These are phyloP conservation scores for Boletus bicolor DNA, from an alignment of 768 basidiomycete genomes.

Conservation along the genomic window DNA sequence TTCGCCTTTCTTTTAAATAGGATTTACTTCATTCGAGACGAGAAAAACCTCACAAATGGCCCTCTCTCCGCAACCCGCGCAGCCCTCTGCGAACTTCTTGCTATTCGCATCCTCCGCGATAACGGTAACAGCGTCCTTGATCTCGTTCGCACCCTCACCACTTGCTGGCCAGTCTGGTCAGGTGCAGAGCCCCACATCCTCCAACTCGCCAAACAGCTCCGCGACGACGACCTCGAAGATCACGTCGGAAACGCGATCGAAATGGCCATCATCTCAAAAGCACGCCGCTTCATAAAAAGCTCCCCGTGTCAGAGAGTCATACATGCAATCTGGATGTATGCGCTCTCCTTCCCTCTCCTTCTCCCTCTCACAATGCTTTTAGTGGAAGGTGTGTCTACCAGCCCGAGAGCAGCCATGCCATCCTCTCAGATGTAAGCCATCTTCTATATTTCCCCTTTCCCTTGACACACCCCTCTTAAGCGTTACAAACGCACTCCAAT, in stretches of 20 bases:
- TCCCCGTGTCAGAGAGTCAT: constrained; percentile 90
- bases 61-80: constrained; percentile 75
- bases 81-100: constrained; percentile 84
- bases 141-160: constrained; percentile 68
- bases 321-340: constrained; percentile 74
- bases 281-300: constrained; percentile 87
- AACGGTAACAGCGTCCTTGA: constrained; percentile 66
- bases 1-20: constrained; percentile 89
- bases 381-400: constrained; percentile 92
- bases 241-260: constrained; percentile 90
- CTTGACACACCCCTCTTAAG: constrained; percentile 37
- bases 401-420: constrained; percentile 80
- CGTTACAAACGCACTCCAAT: constrained; percentile 91
- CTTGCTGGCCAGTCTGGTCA: constrained; percentile 76
- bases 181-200: constrained; percentile 66
- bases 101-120: constrained; percentile 72
- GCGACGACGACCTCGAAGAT: constrained; percentile 71
- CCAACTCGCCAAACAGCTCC: constrained; percentile 55
- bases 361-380: constrained; percentile 15
- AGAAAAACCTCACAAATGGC: constrained; percentile 58
- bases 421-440: constrained; percentile 79
- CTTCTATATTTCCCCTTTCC: neutral
- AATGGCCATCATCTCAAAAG: constrained; percentile 82
- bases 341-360: constrained; percentile 5
- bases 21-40: constrained; percentile 79